Conservation (phyloP, 2,329 filamentous ascomycete genomes). For the Sclerotinia spermophila region DNA sequence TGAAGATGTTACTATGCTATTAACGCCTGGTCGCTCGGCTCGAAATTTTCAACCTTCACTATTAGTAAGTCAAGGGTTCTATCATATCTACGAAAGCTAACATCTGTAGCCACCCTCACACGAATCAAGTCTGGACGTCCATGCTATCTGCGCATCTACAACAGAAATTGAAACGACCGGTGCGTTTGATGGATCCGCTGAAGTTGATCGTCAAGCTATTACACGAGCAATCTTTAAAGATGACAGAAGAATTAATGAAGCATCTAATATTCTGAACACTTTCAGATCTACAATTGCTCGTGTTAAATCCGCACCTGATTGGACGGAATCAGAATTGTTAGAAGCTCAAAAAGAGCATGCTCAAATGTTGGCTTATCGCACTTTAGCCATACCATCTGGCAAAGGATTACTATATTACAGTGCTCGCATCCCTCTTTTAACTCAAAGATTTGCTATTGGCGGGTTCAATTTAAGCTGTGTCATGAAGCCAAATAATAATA, state of each 20-base stretch:
- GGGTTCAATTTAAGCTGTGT: constrained; percentile 90
- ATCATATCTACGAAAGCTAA: constrained; percentile 21
- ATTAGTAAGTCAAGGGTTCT: constrained; percentile 25
- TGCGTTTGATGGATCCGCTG: constrained; percentile 73
- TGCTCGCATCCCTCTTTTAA: constrained; percentile 80
- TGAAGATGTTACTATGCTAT: constrained; percentile 70
- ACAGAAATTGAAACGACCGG: constrained; percentile 56
- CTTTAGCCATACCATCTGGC: constrained; percentile 82
- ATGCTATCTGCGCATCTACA: constrained; percentile 65
- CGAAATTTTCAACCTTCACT: constrained; percentile 29
- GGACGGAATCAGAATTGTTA: constrained; percentile 81
- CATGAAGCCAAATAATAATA: constrained; percentile 88
- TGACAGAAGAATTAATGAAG: constrained; percentile 85
- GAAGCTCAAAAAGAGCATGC: constrained; percentile 91
- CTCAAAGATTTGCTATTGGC: constrained; percentile 83
- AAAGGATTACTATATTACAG: constrained; percentile 86
- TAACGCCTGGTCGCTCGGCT: constrained; percentile 46
- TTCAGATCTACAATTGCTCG: constrained; percentile 75
- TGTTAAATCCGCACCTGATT: constrained; percentile 68
- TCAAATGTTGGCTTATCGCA: constrained; percentile 79
- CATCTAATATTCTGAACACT: constrained; percentile 79
- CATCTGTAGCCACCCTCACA: constrained; percentile 54
- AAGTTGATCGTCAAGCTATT: constrained; percentile 77
- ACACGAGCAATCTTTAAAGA: constrained; percentile 87
- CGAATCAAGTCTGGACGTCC: constrained; percentile 68